Evolutionary conservation across 192 early-diverging fungal species (phyloP), one percentile per base, ranked within the genome.

Genomic region (Backusella liffmaniae): DNA sequence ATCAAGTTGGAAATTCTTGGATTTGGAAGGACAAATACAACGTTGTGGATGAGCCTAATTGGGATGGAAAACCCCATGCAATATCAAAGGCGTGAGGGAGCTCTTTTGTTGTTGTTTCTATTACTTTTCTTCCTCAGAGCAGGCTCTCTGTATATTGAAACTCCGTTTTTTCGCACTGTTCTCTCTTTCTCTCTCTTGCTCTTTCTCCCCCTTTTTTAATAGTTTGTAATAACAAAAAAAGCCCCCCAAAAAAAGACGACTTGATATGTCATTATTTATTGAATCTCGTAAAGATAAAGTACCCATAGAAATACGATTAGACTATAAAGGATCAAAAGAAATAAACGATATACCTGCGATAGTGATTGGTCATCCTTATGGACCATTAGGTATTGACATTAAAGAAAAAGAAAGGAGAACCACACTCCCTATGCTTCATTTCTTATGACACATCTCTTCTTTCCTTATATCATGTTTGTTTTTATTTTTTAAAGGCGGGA

Each of bases 11-110:
- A 46, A 95, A 92, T 72, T 92, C 92, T 46, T 95, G 93, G 93
- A 95, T 95, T 18, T 92, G 85, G 70, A 95, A 95, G 76, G 84
- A 88, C 30, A 95, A 95, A 82, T 95, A 93, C 73, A 89, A 93
- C 73, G 65, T 71, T 0, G 70, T 71, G 8, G 70, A 71, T 71
- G 70, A 71, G 5, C 70, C 70, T 53, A 46, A 44, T 8, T 71
- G 70, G 70, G 70, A 49, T 46, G 42, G 6, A 71, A 71, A 30
- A 13, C 23, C 29, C 9, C 35, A 67, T 36, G 26, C 3, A 29
- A 10, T 62, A 26, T 62, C 56, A 29, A 62, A 62, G 56, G 9
- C 56, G 10, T 36, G 66, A 67, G 18, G 21, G 23, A 66, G 12
- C 62, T 66, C 62, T 67, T 15, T 67, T 32, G 2, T 35, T 67